A percentile compares a stretch with the other conserved stretches of the same genome.
Conservation (phyloP, 2,329 filamentous ascomycete species). For the Cladophialophora carrionii region DNA sequence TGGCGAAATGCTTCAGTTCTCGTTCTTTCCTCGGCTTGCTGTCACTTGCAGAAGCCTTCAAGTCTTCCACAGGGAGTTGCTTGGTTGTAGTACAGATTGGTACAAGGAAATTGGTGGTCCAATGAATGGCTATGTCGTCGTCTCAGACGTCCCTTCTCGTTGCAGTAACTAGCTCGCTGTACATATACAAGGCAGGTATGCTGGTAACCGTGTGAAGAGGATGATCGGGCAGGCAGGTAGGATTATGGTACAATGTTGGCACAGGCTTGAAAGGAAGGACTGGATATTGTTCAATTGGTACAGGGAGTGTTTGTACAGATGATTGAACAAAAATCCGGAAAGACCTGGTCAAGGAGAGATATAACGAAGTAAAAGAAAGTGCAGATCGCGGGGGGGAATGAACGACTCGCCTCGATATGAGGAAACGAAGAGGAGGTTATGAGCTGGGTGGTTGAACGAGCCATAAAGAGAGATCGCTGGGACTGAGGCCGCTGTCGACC, state of each 20-base stretch:
- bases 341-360: constrained; percentile 38
- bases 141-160: constrained; percentile 22
- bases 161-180: constrained; percentile 25
- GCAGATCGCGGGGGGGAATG: constrained; percentile 38
- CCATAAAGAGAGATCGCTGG: constrained; percentile 39
- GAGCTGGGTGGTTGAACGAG: constrained; percentile 36
- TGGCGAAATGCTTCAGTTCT: constrained; percentile 9
- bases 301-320: constrained; percentile 34
- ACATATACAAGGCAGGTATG: constrained; percentile 34
- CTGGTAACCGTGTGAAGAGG: constrained; percentile 29
- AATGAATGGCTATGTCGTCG: constrained; percentile 31
- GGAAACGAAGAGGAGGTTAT: constrained; percentile 33
- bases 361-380: constrained; percentile 37
- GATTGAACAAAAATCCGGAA: constrained; percentile 39
- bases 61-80: constrained; percentile 13
- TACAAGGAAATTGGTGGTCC: constrained; percentile 31
- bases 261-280: constrained; percentile 39
- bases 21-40: constrained; percentile 17
- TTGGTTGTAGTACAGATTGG: constrained; percentile 31
- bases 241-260: constrained; percentile 34
- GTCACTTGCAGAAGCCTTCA: constrained; percentile 14
- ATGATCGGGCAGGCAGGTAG: constrained; percentile 19
- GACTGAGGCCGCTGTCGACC: constrained; percentile 32
- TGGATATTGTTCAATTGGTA: constrained; percentile 38
- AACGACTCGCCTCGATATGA: constrained; percentile 39